A percentile compares a stretch with the other conserved stretches of the same genome.
phyloP scores from a whole-genome alignment of 179 eudicot species.

The Heliamphora pulchella region DNA sequence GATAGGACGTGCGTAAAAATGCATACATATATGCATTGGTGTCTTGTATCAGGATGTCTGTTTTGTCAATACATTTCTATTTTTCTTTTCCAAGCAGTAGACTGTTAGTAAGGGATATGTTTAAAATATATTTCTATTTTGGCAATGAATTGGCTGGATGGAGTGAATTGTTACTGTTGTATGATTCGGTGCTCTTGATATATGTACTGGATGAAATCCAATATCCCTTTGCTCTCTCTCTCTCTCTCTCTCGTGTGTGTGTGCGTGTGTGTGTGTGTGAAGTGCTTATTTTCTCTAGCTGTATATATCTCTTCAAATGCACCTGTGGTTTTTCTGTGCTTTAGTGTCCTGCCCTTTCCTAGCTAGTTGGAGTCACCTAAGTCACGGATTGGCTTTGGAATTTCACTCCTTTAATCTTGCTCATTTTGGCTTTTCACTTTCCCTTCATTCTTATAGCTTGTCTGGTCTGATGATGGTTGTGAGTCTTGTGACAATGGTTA shows the following conservation, averaged over 20 bases:
- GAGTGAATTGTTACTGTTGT: not conserved
- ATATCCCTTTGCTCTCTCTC: not conserved
- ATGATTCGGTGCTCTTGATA: not conserved
- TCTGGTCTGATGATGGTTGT: not conserved
- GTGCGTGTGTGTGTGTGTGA: too few species aligned
- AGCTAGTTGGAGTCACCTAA: too few species aligned
- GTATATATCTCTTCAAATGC: not conserved
- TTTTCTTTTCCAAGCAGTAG: not conserved
- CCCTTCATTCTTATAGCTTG: not conserved
- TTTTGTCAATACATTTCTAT: not conserved
- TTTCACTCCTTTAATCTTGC: not conserved
- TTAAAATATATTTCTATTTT: not conserved
- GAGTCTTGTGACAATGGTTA: too few species aligned
- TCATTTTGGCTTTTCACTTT: constrained; percentile 2
- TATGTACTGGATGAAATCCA: not conserved
- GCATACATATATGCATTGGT: not conserved
- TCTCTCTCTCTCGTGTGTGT: too few species aligned
- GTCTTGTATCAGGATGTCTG: constrained; percentile 3
- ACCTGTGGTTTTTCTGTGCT: not conserved
- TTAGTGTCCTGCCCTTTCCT: not conserved
- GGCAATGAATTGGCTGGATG: not conserved
- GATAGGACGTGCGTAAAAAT: not conserved
- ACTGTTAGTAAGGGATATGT: not conserved
- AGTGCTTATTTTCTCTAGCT: not conserved
- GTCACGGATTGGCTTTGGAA: not conserved